Evolutionary conservation across 2,329 filamentous ascomycete species (phyloP).

Genomic region (Gnomoniopsis sp.): DNA sequence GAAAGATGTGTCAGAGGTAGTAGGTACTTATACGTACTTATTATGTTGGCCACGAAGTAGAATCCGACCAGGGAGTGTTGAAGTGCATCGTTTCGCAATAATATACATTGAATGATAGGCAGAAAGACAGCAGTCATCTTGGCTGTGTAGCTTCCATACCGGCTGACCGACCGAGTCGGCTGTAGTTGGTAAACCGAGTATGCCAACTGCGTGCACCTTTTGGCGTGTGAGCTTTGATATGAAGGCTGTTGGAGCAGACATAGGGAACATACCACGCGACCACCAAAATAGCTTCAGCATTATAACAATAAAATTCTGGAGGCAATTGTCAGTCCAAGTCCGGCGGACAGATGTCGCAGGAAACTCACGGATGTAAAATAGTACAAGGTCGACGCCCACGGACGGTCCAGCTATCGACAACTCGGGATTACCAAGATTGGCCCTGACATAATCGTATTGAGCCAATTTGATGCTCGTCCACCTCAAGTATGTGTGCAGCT

Average conservation of each 20-base stretch:
- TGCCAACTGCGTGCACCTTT: constrained; percentile 35
- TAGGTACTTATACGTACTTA: constrained; percentile 34
- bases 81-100: constrained; percentile 29
- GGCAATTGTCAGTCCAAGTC: constrained; percentile 11
- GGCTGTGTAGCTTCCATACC: constrained; percentile 25
- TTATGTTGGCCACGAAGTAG: constrained; percentile 33
- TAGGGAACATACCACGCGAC: constrained; percentile 39
- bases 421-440: constrained; percentile 35
- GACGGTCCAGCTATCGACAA: constrained; percentile 40
- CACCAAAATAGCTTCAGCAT: constrained; percentile 43
- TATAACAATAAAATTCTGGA: constrained; percentile 48
- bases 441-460: constrained; percentile 34
- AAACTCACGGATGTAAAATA: constrained; percentile 47
- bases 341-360: too few relatives aligned
- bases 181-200: constrained; percentile 31
- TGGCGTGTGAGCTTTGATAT: not conserved
- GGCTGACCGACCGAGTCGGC: constrained; percentile 17
- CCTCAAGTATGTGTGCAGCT: constrained; percentile 36
- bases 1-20: not conserved
- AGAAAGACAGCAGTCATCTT: constrained; percentile 34
- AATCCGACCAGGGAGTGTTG: constrained; percentile 26
- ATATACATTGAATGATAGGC: constrained; percentile 31
- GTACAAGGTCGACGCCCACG: constrained; percentile 35
- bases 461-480: constrained; percentile 38
- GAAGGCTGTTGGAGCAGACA: not conserved